phyloP scores from a whole-genome alignment of 495 filamentous ascomycete genomes.

The Penicillium mononematosum region DNA sequence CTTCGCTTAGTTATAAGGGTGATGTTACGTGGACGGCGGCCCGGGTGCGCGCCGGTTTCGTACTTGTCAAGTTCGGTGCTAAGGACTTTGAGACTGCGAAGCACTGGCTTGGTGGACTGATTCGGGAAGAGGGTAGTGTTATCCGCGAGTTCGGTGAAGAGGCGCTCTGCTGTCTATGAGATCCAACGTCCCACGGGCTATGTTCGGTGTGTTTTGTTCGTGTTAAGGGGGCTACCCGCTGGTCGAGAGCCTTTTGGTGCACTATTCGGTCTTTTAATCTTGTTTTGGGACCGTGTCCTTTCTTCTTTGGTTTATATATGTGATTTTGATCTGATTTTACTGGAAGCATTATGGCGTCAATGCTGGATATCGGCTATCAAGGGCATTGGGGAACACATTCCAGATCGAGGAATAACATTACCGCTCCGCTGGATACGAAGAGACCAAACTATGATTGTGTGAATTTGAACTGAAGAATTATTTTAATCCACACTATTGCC shows the following conservation, averaged over 20 bases:
- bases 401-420: not conserved
- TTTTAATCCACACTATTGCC: not conserved
- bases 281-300: not conserved
- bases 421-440: not conserved
- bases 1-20: constrained; percentile 46
- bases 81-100: constrained; percentile 60
- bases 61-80: constrained; percentile 83
- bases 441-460: constrained; percentile 3
- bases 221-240: constrained; percentile 3
- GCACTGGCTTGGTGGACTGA: constrained; percentile 57
- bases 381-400: not conserved
- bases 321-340: constrained; percentile 6
- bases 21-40: constrained; percentile 84
- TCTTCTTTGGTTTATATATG: not conserved
- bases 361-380: not conserved
- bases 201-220: not conserved
- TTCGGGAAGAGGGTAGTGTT: constrained; percentile 58
- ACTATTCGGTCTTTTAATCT: not conserved
- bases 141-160: constrained; percentile 61
- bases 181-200: not conserved
- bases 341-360: constrained; percentile 4
- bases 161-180: constrained; percentile 57
- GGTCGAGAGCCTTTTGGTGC: constrained; percentile 2
- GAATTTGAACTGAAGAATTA: not conserved
- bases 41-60: constrained; percentile 70